A percentile compares a stretch with the other conserved stretches of the same genome.
Evolutionary conservation across 768 basidiomycete genomes (phyloP).

Genomic region (Kwoniella sp.): DNA sequence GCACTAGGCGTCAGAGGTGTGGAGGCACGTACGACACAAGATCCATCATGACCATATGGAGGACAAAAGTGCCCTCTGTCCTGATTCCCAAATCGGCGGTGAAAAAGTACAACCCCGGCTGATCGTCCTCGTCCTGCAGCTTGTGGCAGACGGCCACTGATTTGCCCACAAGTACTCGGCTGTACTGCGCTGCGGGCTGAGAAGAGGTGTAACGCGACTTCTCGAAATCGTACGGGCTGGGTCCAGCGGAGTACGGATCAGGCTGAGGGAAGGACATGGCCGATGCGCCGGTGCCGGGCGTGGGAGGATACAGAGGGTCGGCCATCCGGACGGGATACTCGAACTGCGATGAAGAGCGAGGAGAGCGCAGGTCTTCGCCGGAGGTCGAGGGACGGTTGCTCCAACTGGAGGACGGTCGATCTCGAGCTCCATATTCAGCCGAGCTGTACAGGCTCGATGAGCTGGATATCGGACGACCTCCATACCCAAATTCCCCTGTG

Average conservation of each 20-base stretch:
- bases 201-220: neutral
- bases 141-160: constrained; percentile 82
- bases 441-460: constrained; percentile 48
- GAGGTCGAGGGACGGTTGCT: constrained; percentile 13
- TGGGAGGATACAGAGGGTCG: constrained; percentile 14
- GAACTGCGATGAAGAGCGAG: constrained; percentile 11
- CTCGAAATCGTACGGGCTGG: constrained; percentile 3
- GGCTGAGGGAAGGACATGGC: neutral
- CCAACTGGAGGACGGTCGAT: neutral
- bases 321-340: constrained; percentile 3
- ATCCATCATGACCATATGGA: constrained; percentile 85
- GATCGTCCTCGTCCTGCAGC: constrained; percentile 79
- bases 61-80: constrained; percentile 86
- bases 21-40: constrained; percentile 75
- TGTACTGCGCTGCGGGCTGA: constrained; percentile 60
- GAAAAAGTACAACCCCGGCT: constrained; percentile 87
- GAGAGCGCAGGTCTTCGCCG: constrained; percentile 9
- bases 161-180: constrained; percentile 86
- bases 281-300: constrained; percentile 5
- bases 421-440: neutral
- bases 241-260: neutral
- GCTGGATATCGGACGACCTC: constrained; percentile 23
- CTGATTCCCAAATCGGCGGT: constrained; percentile 92
- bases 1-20: neutral
- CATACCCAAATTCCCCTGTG: constrained; percentile 37